These are phyloP conservation scores for Leucoagaricus sp. DNA, from an alignment of 1,284 basidiomycete species.

Conservation along the genomic window DNA sequence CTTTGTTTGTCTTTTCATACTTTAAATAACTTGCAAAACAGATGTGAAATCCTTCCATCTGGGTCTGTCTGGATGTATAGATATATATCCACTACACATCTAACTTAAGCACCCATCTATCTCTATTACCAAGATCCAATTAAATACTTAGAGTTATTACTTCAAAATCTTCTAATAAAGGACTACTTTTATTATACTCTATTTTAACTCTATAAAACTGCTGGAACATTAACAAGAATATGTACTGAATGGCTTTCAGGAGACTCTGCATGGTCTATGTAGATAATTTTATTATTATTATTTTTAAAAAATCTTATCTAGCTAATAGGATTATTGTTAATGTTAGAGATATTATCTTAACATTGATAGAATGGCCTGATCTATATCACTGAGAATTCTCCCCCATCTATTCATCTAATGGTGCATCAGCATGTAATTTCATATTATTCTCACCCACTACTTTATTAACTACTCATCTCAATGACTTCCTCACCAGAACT, in stretches of 20 bases:
- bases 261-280: background rate
- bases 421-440: too few relatives aligned
- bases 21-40: background rate
- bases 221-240: background rate
- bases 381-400: background rate
- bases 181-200: background rate
- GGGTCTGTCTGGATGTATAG: background rate
- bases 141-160: background rate
- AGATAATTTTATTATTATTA: too few relatives aligned
- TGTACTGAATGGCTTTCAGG: background rate
- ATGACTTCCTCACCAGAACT: too few relatives aligned
- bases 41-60: background rate
- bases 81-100: background rate
- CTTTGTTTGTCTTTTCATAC: background rate
- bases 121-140: background rate
- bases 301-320: too few relatives aligned
- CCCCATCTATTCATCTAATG: background rate
- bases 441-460: too few relatives aligned
- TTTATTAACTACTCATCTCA: too few relatives aligned
- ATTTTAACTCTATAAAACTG: background rate
- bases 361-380: too few relatives aligned
- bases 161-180: background rate
- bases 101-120: background rate
- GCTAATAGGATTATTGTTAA: too few relatives aligned
- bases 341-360: too few relatives aligned